Evolutionary conservation across 345 rosid species (phyloP).

Genomic region (Lumnitzera littorea): DNA sequence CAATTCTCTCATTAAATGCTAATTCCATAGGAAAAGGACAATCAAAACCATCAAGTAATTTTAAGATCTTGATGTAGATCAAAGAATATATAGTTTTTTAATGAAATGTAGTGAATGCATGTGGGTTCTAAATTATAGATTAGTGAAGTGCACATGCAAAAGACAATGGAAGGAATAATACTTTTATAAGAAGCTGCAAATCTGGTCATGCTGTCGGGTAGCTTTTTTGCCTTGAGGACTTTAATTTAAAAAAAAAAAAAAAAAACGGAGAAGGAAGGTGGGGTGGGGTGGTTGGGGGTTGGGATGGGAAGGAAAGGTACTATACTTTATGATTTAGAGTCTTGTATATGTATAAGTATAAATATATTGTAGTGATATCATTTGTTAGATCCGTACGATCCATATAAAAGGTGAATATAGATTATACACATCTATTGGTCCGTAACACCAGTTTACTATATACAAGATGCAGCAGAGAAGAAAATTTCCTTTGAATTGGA

Average conservation of each 20-base stretch:
- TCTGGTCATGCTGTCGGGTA: conserved; percentile 16
- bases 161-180: not conserved
- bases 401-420: not conserved
- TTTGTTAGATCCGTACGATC: not conserved
- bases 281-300: too few relatives aligned
- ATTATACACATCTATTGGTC: not conserved
- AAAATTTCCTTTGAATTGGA: conserved; percentile 1
- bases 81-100: not conserved
- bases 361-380: too few relatives aligned
- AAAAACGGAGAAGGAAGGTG: too few relatives aligned
- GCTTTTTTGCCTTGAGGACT: conserved; percentile 6
- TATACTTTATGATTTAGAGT: too few relatives aligned
- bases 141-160: conserved; percentile 17
- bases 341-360: too few relatives aligned
- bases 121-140: not conserved
- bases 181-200: not conserved
- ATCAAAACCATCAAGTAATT: not conserved
- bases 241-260: not conserved
- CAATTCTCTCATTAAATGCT: conserved; percentile 1
- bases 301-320: too few relatives aligned
- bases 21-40: not conserved
- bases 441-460: too few relatives aligned
- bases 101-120: not conserved
- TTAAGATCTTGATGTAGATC: conserved; percentile 7
- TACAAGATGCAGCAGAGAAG: not conserved